These are phyloP conservation scores for Ganoderma multipileum DNA, from an alignment of 1,284 basidiomycete genomes.

Conservation along the genomic window DNA sequence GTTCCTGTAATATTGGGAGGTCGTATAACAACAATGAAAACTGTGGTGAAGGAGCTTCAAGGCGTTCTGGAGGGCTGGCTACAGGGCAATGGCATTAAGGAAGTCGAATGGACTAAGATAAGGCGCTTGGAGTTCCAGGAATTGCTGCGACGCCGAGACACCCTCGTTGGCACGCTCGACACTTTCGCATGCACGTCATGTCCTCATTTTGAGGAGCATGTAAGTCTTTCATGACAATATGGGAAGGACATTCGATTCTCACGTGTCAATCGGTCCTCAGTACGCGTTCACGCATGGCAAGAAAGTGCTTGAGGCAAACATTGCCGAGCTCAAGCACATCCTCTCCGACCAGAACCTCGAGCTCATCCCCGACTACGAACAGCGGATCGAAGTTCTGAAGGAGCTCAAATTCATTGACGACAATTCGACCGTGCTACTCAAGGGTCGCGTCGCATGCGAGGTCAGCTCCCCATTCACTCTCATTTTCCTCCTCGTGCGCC, in stretches of 20 bases:
- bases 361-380: constrained; percentile 96
- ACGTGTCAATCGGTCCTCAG: constrained; percentile 1
- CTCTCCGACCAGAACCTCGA: constrained; percentile 98
- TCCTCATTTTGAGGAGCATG: constrained; percentile 71
- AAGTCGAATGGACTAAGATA: constrained; percentile 87
- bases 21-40: constrained; percentile 67
- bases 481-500: neutral
- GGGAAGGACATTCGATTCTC: neutral
- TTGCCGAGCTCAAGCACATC: constrained; percentile 78
- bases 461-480: constrained; percentile 46
- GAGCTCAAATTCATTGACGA: constrained; percentile 93
- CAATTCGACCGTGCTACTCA: constrained; percentile 92
- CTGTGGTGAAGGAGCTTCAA: constrained; percentile 56
- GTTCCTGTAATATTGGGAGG: constrained; percentile 70
- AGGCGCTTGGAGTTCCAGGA: constrained; percentile 95
- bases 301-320: constrained; percentile 75
- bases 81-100: constrained; percentile 57
- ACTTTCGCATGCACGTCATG: constrained; percentile 64
- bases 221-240: constrained; percentile 42
- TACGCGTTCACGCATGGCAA: constrained; percentile 65
- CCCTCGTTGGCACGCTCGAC: constrained; percentile 51
- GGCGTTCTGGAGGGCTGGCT: constrained; percentile 63
- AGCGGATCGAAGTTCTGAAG: constrained; percentile 90
- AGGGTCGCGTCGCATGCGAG: constrained; percentile 98
- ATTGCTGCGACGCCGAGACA: constrained; percentile 67